A percentile compares a stretch with the other conserved stretches of the same genome.
phyloP scores from a whole-genome alignment of 2,329 filamentous ascomycete genomes.

The Fusarium austroafricanum region DNA sequence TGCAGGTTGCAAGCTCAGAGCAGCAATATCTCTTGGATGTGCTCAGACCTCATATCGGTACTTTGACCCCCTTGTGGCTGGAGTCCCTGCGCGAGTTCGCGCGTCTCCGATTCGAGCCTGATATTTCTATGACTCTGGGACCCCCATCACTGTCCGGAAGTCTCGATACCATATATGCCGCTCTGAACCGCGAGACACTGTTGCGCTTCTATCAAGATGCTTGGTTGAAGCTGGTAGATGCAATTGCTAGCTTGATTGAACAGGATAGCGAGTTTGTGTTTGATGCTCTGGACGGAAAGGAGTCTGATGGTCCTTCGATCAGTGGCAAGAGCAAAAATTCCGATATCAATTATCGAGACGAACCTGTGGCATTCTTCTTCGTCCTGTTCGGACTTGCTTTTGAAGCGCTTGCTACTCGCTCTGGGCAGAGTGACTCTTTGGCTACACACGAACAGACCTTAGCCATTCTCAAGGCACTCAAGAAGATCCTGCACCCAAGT shows the following conservation, averaged over 20 bases:
- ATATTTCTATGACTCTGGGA: conserved; percentile 91
- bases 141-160: conserved; percentile 85
- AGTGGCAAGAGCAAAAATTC: conserved; percentile 70
- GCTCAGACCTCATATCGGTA: conserved; percentile 88
- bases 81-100: conserved; percentile 94
- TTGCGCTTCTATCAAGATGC: conserved; percentile 97
- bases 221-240: conserved; percentile 96
- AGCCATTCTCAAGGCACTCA: conserved; percentile 89
- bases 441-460: conserved; percentile 82
- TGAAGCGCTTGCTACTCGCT: conserved; percentile 89
- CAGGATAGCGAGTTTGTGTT: conserved; percentile 99
- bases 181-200: conserved; percentile 91
- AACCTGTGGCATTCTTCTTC: conserved; percentile 98
- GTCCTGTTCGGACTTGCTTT: conserved; percentile 97
- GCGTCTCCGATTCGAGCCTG: conserved; percentile 91
- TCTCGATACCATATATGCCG: conserved; percentile 93
- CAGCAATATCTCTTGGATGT: conserved; percentile 91
- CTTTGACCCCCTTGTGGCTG: conserved; percentile 91
- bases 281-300: conserved; percentile 91
- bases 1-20: conserved; percentile 94
- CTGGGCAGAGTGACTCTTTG: conserved; percentile 62
- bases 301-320: conserved; percentile 59
- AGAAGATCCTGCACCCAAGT: conserved; percentile 93
- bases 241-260: conserved; percentile 95
- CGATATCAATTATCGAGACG: conserved; percentile 97